Base-by-base conservation (phyloP, 305 asterid genomes). In the Ilex paraguariensis region DNA sequence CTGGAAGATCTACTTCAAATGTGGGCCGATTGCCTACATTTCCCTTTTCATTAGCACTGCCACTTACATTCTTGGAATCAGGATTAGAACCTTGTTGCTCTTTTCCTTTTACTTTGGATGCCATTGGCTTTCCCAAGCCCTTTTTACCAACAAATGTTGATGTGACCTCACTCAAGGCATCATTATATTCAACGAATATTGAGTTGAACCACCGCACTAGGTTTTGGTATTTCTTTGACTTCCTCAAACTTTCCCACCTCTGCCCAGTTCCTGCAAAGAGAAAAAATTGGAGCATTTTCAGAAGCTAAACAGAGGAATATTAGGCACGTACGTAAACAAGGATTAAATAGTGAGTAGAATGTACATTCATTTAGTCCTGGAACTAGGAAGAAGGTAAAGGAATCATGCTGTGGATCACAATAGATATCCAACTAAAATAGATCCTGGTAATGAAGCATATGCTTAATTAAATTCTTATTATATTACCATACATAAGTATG, bases 151-250 rank as follows among this genome's bases (percentile, higher is more conserved):
- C 65, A 76, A 79, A 85, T 51, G 74, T 69, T 50, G 85, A 67
- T 16, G 72, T 16, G 62, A 87, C 73, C 63, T 80, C 95, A 75
- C 77, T 72, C 65, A 91, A 65, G 21, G 40, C 82, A 46, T 77
- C 74, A 66, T 77, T 84, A 74, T 82, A 79, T 66, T 86, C 96
- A 10, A 70, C 65, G 59, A 81, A 67, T 39, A 92, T 79, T 30
- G 95, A 84, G 79, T 84, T 87, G 83, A 84, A 92, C 98, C 97
- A 92, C 31, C 97, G 82, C 10, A 84, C 95, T 56, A 92, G 78
- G 75, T 81, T 85, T 73, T 81, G 96, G 81, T 84, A 92, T 73
- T 90, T 92, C 73, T 81, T 90, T 40, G 97, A 92, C 56, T 85
- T 89, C 65, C 93, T 74, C 62, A 88, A 78, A 72, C 97, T 92